These are phyloP conservation scores for Panaeolus cyanescens DNA, from an alignment of 768 basidiomycete species.

Conservation along the genomic window DNA sequence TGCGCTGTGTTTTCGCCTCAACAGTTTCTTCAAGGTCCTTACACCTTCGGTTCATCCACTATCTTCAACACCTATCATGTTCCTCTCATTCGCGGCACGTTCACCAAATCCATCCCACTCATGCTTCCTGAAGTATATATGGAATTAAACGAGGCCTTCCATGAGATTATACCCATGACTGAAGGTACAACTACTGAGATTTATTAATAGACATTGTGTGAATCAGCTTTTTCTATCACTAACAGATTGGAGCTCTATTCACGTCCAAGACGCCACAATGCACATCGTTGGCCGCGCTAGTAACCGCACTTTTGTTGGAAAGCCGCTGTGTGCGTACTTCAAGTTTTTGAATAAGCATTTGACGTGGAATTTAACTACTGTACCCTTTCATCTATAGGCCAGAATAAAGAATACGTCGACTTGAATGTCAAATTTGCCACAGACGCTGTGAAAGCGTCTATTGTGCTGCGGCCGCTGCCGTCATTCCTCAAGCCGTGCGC, in stretches of 20 bases:
- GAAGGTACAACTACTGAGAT: constrained; percentile 28
- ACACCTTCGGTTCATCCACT: constrained; percentile 30
- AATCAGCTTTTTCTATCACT: constrained; percentile 4
- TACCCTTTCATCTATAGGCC: background rate
- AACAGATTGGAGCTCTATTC: constrained; percentile 42
- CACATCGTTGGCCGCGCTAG: constrained; percentile 40
- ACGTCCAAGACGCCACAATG: constrained; percentile 23
- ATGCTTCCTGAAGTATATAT: constrained; percentile 6
- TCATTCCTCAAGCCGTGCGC: constrained; percentile 25
- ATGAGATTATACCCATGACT: constrained; percentile 32
- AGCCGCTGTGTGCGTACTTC: constrained; percentile 42
- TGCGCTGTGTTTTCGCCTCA: background rate
- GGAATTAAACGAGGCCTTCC: constrained; percentile 44
- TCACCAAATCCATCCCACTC: constrained; percentile 10
- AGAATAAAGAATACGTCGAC: constrained; percentile 5
- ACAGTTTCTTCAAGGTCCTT: constrained; percentile 31
- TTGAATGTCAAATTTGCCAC: constrained; percentile 4
- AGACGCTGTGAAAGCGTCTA: background rate
- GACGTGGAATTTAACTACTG: background rate
- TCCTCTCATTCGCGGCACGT: constrained; percentile 15
- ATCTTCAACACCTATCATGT: constrained; percentile 19
- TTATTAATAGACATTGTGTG: constrained; percentile 20
- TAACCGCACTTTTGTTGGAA: constrained; percentile 51
- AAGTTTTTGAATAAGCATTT: background rate
- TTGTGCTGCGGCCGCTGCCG: constrained; percentile 23